Evolutionary conservation across 1,284 basidiomycete genomes (phyloP).

Genomic region (Inonotus hispidus): DNA sequence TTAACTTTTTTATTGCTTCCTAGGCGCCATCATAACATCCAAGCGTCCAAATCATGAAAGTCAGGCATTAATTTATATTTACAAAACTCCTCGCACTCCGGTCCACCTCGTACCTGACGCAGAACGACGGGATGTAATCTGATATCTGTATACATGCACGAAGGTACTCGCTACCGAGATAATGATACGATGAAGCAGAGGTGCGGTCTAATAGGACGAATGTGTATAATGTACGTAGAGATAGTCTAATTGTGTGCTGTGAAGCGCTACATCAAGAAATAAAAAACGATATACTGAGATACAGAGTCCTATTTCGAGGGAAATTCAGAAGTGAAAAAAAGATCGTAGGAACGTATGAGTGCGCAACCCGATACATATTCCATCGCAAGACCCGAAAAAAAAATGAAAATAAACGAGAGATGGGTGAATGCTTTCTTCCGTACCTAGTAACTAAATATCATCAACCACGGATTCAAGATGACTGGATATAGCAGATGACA

Average conservation of each 20-base stretch:
- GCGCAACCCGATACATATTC: background rate
- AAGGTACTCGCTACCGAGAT: background rate
- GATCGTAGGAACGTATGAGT: background rate
- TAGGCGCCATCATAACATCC: background rate
- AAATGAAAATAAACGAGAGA: background rate
- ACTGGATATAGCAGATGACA: conserved; percentile 73
- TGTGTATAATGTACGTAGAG: background rate
- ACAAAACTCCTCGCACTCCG: too few relatives aligned
- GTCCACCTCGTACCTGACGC: too few relatives aligned
- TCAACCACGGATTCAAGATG: conserved; percentile 70
- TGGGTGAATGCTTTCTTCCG: background rate
- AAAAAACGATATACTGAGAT: background rate
- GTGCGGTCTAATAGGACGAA: background rate
- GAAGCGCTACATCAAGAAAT: background rate
- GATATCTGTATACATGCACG: background rate
- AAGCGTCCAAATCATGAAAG: background rate
- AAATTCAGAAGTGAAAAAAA: background rate
- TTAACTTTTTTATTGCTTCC: background rate
- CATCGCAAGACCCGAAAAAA: background rate
- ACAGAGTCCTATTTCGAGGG: background rate
- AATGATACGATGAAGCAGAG: background rate
- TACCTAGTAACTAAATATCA: conserved; percentile 58
- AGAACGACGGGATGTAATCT: too few relatives aligned
- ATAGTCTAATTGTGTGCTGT: background rate
- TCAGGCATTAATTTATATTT: too few relatives aligned